Evolutionary conservation across 306 rosid species (phyloP), one percentile per base, ranked within the genome.

Genomic region (Fagus crenata): DNA sequence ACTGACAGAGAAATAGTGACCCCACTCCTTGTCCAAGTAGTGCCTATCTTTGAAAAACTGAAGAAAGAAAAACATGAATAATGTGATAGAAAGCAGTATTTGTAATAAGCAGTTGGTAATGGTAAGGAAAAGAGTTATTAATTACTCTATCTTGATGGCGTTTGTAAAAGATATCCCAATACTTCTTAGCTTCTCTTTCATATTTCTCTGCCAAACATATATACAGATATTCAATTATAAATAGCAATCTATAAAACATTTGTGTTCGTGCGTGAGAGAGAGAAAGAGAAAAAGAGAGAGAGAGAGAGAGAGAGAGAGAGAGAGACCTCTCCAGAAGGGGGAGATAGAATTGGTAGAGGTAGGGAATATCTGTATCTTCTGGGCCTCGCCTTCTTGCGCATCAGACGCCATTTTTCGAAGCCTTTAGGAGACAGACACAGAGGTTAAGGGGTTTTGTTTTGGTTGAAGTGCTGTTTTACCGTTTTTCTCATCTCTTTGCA

Each of bases 21-120:
- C 97, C 97, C 97, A 92, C 80, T 95, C 99, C 86, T 95, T 92
- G 82, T 92, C 99, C 93, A 92, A 84, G 87, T 90, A 89, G 77
- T 95, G 97, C 49, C 97, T 84, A 69, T 90, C 97, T 76, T 92
- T 95, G 72, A 95, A 95, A 85, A 95, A 95, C 97, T 95, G 87
- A 53, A 74, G 61, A 72, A 35, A 35, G 31, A 80, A 72, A 63
- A 51, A 71, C 7, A 42, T 22, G 36, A 31, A 65, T 41, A 28
- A 42, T 11, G 0, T 69, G 79, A 72, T 56, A 58, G 61, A 17
- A 39, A 7, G 46, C 11, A 37, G 49, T 22, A 65, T 17, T 39
- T 39, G 32, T 22, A 39, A 65, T 65, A 28, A n/a, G 32, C 69
- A 31, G 69, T 56, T 56, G 64, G 33, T 56, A 59, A 13, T 46